These are phyloP conservation scores for Chlorencoelia australis DNA, from an alignment of 2,329 filamentous ascomycete genomes.

Conservation along the genomic window DNA sequence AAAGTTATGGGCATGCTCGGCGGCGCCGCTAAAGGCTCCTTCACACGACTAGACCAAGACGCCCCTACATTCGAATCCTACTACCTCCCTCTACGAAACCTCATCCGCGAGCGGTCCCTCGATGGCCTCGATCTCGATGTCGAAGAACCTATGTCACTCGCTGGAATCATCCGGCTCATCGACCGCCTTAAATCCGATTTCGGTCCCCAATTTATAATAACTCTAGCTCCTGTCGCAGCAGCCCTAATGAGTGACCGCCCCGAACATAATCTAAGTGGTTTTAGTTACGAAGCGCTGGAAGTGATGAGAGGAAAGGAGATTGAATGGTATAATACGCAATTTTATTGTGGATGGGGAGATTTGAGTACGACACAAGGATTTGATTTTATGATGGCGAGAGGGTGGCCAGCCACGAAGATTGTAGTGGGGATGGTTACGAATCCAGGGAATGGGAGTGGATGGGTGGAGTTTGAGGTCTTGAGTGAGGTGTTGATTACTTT, in stretches of 20 bases:
- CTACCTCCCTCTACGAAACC: conserved; percentile 56
- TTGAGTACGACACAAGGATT: conserved; percentile 34
- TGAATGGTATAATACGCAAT: conserved; percentile 83
- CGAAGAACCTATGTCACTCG: conserved; percentile 64
- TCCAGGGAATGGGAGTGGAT: conserved; percentile 60
- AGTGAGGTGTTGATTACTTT: conserved; percentile 47
- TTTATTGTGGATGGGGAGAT: conserved; percentile 73
- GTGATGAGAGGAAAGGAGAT: conserved; percentile 54
- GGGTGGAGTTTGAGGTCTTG: conserved; percentile 48
- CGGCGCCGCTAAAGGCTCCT: conserved; percentile 71
- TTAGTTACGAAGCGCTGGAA: conserved; percentile 70
- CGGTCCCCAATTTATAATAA: conserved; percentile 61
- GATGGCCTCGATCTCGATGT: conserved; percentile 72
- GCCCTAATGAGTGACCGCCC: conserved; percentile 50
- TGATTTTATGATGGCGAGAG: conserved; percentile 45
- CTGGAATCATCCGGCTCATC: conserved; percentile 56
- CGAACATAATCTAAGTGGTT: conserved; percentile 65
- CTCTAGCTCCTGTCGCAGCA: conserved; percentile 71
- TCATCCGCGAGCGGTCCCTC: conserved; percentile 51
- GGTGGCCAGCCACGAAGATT: conserved; percentile 64
- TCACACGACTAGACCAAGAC: conserved; percentile 46
- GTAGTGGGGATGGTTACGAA: conserved; percentile 77
- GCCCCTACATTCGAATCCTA: conserved; percentile 58
- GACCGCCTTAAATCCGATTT: conserved; percentile 61
- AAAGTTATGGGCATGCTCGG: conserved; percentile 82